Percentiles rank a stretch among this genome's conserved stretches.
These are phyloP conservation scores for Termitomyces sp. DNA, from an alignment of 768 basidiomycete species.

Conservation along the genomic window DNA sequence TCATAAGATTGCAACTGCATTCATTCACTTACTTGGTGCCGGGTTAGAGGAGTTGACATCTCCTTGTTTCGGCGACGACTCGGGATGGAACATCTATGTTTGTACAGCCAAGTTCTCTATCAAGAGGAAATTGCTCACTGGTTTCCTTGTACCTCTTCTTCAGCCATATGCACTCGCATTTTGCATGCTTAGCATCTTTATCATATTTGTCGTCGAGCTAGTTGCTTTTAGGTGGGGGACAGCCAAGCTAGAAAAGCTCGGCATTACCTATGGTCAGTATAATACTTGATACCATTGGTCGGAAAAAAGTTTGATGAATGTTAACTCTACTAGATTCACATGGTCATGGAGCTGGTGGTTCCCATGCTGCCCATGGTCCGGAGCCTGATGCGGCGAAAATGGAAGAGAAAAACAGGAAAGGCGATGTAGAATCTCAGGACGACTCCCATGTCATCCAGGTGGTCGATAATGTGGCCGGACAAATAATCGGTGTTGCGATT, in stretches of 20 bases:
- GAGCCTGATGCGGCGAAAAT: constrained; percentile 26
- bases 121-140: no score
- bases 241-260: constrained; percentile 61
- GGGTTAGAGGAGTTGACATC: constrained; percentile 69
- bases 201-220: constrained; percentile 82
- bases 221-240: constrained; percentile 87
- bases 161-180: constrained; percentile 84
- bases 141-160: background rate
- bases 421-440: constrained; percentile 24
- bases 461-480: constrained; percentile 53
- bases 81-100: constrained; percentile 64
- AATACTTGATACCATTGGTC: background rate
- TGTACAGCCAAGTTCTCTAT: no score
- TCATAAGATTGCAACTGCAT: constrained; percentile 80
- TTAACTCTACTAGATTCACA: constrained; percentile 50
- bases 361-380: constrained; percentile 68
- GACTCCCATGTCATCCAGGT: constrained; percentile 5
- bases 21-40: constrained; percentile 78
- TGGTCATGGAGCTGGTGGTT: constrained; percentile 56
- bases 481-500: constrained; percentile 84
- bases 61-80: constrained; percentile 63
- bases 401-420: background rate
- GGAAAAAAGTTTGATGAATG: background rate
- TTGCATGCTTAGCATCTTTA: constrained; percentile 77
- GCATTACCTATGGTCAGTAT: constrained; percentile 54